These are phyloP conservation scores for Infundibulicybe gibba DNA, from an alignment of 768 basidiomycete genomes.

Conservation along the genomic window DNA sequence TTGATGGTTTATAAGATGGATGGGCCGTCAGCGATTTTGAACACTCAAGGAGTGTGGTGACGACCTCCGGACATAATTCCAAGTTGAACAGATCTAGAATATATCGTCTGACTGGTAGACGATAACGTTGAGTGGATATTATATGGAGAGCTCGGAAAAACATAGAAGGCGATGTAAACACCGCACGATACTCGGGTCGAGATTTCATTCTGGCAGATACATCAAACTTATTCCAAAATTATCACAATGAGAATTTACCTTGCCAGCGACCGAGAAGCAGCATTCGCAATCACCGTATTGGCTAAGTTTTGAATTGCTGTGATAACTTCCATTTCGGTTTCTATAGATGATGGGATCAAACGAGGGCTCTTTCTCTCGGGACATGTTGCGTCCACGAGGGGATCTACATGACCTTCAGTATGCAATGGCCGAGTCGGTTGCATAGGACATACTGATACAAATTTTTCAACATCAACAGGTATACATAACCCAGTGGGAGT, in stretches of 20 bases:
- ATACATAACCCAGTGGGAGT: slow-evolving; percentile 88
- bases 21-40: slow-evolving; percentile 47
- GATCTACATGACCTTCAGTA: slow-evolving; percentile 42
- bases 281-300: slow-evolving; percentile 94
- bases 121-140: slow-evolving; percentile 86
- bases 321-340: slow-evolving; percentile 78
- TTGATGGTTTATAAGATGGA: slow-evolving; percentile 37
- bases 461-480: slow-evolving; percentile 78
- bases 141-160: slow-evolving; percentile 85
- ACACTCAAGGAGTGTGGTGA: slow-evolving; percentile 49
- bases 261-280: slow-evolving; percentile 87
- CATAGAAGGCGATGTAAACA: slow-evolving; percentile 76
- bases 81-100: slow-evolving; percentile 91
- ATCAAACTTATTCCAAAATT: not conserved
- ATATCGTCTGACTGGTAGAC: slow-evolving; percentile 88
- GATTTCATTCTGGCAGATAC: slow-evolving; percentile 61
- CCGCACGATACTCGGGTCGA: slow-evolving; percentile 64
- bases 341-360: slow-evolving; percentile 61
- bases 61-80: slow-evolving; percentile 63
- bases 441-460: slow-evolving; percentile 63
- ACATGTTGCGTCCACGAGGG: slow-evolving; percentile 55
- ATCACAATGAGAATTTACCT: slow-evolving; percentile 43
- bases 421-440: not conserved
- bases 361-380: slow-evolving; percentile 37
- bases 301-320: slow-evolving; percentile 90